Percentiles rank a stretch among this genome's conserved stretches.
These are phyloP conservation scores for Coemansia biformis DNA, from an alignment of 192 early-diverging fungal species.

Conservation along the genomic window DNA sequence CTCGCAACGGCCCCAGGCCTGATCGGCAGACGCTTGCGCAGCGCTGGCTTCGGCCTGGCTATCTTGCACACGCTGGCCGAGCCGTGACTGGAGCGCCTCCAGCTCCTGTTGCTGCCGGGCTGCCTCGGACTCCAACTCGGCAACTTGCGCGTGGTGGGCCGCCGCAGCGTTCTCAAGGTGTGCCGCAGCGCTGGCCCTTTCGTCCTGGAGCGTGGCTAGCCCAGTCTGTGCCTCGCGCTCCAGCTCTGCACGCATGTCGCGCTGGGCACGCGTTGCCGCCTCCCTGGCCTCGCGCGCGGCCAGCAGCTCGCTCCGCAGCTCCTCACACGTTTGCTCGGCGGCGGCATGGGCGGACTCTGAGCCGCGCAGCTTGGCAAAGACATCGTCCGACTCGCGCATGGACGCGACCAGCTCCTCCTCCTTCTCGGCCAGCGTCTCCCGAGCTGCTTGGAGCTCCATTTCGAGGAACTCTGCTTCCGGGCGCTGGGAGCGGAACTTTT, in stretches of 20 bases:
- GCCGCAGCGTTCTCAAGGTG: slow-evolving; percentile 1
- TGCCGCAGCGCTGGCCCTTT: slow-evolving; percentile 1
- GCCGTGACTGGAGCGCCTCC: slow-evolving; percentile 1
- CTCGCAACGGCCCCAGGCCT: background rate
- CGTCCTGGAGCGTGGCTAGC: background rate
- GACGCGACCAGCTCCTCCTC: slow-evolving; percentile 30
- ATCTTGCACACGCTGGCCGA: slow-evolving; percentile 1
- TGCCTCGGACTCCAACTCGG: slow-evolving; percentile 3
- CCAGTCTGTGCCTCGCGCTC: slow-evolving; percentile 16
- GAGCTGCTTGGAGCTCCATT: slow-evolving; percentile 39
- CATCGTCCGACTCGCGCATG: slow-evolving; percentile 30
- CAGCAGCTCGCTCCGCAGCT: slow-evolving; percentile 7
- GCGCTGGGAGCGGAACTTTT: slow-evolving; percentile 44
- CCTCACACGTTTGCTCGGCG: slow-evolving; percentile 4
- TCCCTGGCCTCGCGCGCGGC: background rate
- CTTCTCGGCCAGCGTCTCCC: slow-evolving; percentile 32
- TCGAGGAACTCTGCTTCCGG: slow-evolving; percentile 48
- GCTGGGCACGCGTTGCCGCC: background rate
- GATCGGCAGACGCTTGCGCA: background rate
- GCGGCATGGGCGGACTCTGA: slow-evolving; percentile 2
- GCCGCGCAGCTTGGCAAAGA: slow-evolving; percentile 8
- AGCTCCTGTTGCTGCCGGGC: background rate
- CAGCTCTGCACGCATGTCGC: background rate
- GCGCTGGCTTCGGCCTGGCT: slow-evolving; percentile 2
- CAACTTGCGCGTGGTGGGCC: slow-evolving; percentile 2